Conservation (phyloP, 331 rosid species). For the Arachis monticola region DNA sequence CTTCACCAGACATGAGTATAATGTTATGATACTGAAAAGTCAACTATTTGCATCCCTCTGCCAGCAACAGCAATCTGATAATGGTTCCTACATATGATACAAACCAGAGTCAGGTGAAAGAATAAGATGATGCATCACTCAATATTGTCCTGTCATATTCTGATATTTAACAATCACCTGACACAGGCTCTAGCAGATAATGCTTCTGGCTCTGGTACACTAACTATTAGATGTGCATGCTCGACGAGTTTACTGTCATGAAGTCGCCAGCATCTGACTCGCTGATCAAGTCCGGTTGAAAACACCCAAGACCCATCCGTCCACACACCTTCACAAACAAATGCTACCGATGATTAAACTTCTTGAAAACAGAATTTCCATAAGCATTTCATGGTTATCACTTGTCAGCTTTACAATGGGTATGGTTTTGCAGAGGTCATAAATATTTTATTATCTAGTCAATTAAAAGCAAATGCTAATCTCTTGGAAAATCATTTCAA, state of each 20-base stretch:
- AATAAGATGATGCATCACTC: constrained; percentile 8
- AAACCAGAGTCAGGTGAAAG: constrained; percentile 8
- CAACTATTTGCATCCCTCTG: constrained; percentile 94
- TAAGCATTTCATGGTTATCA: constrained; percentile 9
- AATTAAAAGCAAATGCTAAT: constrained; percentile 15
- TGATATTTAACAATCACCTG: constrained; percentile 53
- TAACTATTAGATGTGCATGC: constrained; percentile 65
- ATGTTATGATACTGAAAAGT: constrained; percentile 54
- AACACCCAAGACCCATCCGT: constrained; percentile 96
- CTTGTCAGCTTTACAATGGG: constrained; percentile 23
- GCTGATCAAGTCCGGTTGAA: constrained; percentile 97
- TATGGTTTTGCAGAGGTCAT: constrained; percentile 24
- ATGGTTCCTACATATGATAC: constrained; percentile 57
- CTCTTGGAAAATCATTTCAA: constrained; percentile 16
- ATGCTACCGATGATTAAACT: constrained; percentile 31
- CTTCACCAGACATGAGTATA: constrained; percentile 25
- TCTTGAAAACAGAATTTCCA: constrained; percentile 26
- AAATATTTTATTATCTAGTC: constrained; percentile 4
- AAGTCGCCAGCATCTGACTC: constrained; percentile 86
- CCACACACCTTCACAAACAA: constrained; percentile 79
- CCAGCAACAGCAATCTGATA: constrained; percentile 96
- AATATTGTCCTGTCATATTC: constrained; percentile 1
- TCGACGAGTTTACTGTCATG: constrained; percentile 58
- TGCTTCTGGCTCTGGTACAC: constrained; percentile 97
- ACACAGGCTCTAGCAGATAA: constrained; percentile 77